Evolutionary conservation across 306 rosid genomes (phyloP).

Genomic region (Glycine tomentella): DNA sequence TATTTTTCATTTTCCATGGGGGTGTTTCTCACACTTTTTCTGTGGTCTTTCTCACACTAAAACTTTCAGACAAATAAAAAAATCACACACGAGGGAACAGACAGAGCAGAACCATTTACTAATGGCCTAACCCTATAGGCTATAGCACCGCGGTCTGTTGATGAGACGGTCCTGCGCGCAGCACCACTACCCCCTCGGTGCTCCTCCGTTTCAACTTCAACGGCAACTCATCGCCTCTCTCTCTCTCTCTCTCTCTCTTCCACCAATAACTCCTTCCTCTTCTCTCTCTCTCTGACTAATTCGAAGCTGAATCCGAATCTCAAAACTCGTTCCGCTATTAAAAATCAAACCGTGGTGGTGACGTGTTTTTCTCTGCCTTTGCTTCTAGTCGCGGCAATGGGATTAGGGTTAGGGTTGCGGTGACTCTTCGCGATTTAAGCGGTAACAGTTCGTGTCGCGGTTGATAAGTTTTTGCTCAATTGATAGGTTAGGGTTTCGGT

Average conservation of each 20-base stretch:
- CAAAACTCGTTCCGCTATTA: neutral
- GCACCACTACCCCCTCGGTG: conserved; percentile 36
- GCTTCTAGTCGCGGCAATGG: conserved; percentile 25
- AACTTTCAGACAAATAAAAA: neutral
- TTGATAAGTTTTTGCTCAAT: conserved; percentile 28
- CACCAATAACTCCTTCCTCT: neutral
- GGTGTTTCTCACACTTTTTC: neutral
- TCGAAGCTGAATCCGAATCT: conserved; percentile 30
- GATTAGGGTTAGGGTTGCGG: conserved; percentile 55
- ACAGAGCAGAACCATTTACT: neutral
- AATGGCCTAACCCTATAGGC: neutral
- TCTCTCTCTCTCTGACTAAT: neutral
- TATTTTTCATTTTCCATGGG: neutral
- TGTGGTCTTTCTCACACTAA: neutral
- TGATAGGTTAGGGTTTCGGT: conserved; percentile 63
- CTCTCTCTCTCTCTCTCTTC: conserved; percentile 19
- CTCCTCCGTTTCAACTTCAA: conserved; percentile 36
- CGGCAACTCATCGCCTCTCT: conserved; percentile 29
- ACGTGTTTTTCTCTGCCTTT: neutral
- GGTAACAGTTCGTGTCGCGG: conserved; percentile 38
- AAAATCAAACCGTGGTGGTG: neutral
- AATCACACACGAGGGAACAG: neutral
- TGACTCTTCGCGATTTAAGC: conserved; percentile 22
- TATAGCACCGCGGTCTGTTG: neutral
- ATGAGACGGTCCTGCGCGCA: conserved; percentile 38